phyloP scores from a whole-genome alignment of 768 basidiomycete genomes.

The Phlegmacium glaucopus region DNA sequence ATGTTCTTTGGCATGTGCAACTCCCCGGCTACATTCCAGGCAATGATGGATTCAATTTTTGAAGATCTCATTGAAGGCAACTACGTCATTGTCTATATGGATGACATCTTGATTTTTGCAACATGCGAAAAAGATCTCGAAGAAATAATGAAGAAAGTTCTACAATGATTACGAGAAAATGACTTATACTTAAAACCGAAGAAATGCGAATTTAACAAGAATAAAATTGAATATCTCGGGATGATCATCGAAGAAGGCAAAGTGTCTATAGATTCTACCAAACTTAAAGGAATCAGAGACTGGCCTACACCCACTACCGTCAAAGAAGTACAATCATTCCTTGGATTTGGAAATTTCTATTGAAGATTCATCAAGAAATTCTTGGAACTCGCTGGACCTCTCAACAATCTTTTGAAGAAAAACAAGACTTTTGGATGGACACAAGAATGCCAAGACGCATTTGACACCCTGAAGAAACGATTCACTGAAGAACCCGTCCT shows the following conservation, averaged over 20 bases:
- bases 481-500: constrained; percentile 25
- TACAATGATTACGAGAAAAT: constrained; percentile 22
- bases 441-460: constrained; percentile 15
- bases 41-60: constrained; percentile 27
- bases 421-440: constrained; percentile 17
- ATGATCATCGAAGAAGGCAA: constrained; percentile 12
- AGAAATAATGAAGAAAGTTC: constrained; percentile 8
- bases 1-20: constrained; percentile 38
- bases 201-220: constrained; percentile 34
- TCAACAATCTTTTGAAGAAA: constrained; percentile 16
- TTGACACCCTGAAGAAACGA: constrained; percentile 20
- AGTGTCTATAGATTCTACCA: constrained; percentile 30
- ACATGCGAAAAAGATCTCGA: too few species aligned
- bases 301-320: constrained; percentile 28
- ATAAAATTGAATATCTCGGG: constrained; percentile 33
- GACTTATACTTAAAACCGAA: constrained; percentile 33
- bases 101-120: constrained; percentile 23
- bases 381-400: constrained; percentile 19
- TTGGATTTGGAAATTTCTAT: constrained; percentile 39
- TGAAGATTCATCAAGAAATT: constrained; percentile 29
- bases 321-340: constrained; percentile 34
- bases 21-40: constrained; percentile 33
- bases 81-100: constrained; percentile 39
- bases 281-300: constrained; percentile 23
- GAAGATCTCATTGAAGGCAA: too few species aligned